phyloP scores from a whole-genome alignment of 768 basidiomycete genomes.

The Lactarius vividus region DNA sequence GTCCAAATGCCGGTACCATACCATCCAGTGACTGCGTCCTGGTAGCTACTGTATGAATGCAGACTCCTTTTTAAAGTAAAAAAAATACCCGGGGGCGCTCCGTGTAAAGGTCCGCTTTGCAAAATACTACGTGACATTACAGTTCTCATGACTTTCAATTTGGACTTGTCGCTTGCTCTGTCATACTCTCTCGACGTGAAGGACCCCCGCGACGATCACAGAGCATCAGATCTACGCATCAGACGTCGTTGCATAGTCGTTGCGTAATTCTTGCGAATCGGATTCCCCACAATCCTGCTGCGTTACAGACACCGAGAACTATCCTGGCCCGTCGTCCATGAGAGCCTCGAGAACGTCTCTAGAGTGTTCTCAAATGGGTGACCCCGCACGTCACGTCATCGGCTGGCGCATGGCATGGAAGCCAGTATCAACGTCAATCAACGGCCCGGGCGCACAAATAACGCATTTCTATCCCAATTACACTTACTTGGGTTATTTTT shows the following conservation, averaged over 20 bases:
- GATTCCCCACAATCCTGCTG: background rate
- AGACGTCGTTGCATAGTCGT: background rate
- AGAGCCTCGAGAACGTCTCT: background rate
- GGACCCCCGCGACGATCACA: background rate
- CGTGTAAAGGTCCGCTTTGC: no score
- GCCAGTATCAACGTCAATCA: background rate
- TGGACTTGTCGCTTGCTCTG: background rate
- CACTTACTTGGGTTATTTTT: background rate
- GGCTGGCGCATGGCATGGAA: background rate
- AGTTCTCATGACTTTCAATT: no score
- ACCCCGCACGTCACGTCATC: background rate
- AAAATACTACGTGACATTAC: no score
- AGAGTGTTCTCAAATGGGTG: background rate
- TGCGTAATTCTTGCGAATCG: background rate
- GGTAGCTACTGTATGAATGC: no score
- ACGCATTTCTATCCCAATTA: background rate
- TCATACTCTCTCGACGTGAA: background rate
- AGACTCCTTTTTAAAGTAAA: no score
- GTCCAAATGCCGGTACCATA: no score
- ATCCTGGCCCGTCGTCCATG: background rate
- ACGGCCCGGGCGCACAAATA: background rate
- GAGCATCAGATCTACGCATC: background rate
- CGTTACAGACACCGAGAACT: background rate
- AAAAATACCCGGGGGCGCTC: no score
- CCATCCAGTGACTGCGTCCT: no score